Percentiles rank a stretch among this genome's conserved stretches.
These are phyloP conservation scores for Yamadazyma kitorensis DNA, from an alignment of 805 yeast genomes.

Conservation along the genomic window DNA sequence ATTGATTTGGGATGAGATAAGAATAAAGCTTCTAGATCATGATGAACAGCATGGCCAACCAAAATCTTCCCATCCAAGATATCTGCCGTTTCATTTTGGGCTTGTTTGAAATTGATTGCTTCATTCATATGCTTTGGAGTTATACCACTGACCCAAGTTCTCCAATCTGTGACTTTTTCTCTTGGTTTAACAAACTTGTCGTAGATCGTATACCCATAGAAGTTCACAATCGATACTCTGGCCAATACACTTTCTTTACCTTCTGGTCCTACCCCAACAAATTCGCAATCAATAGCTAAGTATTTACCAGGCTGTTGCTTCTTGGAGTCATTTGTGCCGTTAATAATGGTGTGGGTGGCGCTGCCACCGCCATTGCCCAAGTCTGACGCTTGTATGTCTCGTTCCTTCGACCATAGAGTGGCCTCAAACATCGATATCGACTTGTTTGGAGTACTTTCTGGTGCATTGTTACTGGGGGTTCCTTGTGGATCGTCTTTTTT, in stretches of 20 bases:
- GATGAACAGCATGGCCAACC: constrained; percentile 83
- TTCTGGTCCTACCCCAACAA: constrained; percentile 84
- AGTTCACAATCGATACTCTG: constrained; percentile 84
- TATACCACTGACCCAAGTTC: constrained; percentile 91
- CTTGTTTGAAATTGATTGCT: constrained; percentile 67
- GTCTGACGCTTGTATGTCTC: constrained; percentile 14
- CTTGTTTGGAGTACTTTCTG: background rate
- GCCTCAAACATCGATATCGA: constrained; percentile 17
- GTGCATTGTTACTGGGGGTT: constrained; percentile 6
- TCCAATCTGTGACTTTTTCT: constrained; percentile 81
- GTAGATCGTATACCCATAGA: constrained; percentile 65
- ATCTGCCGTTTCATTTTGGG: constrained; percentile 55
- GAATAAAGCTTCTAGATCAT: constrained; percentile 69
- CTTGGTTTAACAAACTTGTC: constrained; percentile 76
- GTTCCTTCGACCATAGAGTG: constrained; percentile 25
- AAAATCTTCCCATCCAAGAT: constrained; percentile 55
- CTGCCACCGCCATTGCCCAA: constrained; percentile 2
- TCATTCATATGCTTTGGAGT: constrained; percentile 63
- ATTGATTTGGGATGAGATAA: constrained; percentile 62
- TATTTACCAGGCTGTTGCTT: constrained; percentile 62
- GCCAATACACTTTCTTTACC: constrained; percentile 75
- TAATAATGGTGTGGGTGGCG: background rate
- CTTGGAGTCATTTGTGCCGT: constrained; percentile 7
- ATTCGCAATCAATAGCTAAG: constrained; percentile 88
- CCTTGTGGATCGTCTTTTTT: constrained; percentile 1